A percentile compares a stretch with the other conserved stretches of the same genome.
Evolutionary conservation across 2,329 filamentous ascomycete species (phyloP).

Genomic region (Ceratocystis cacaofunesta): DNA sequence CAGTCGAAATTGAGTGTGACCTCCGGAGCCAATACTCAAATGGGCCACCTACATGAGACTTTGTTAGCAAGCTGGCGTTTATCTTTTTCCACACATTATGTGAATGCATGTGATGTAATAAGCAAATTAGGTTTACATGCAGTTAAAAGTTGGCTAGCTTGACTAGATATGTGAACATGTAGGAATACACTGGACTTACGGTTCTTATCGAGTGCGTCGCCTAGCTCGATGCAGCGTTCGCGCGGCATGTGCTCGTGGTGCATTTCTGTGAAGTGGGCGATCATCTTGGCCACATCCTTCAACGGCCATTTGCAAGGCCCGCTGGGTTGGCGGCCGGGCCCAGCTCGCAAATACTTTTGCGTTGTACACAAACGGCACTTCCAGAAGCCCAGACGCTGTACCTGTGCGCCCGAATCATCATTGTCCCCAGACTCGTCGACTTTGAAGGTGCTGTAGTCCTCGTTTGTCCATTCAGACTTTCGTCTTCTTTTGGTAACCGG

Average conservation of each 20-base stretch:
- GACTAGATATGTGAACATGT: neutral
- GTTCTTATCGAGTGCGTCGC: slow-evolving; percentile 29
- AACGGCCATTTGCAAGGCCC: slow-evolving; percentile 34
- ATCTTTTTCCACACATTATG: neutral
- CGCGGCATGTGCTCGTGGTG: slow-evolving; percentile 30
- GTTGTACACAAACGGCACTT: slow-evolving; percentile 32
- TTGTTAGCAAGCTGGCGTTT: neutral
- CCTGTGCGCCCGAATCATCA: slow-evolving; percentile 17
- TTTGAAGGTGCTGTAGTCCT: slow-evolving; percentile 10
- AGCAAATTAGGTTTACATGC: neutral
- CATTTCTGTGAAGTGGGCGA: slow-evolving; percentile 33
- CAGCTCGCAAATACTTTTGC: slow-evolving; percentile 30
- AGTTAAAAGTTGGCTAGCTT: neutral
- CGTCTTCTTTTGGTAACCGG: slow-evolving; percentile 14
- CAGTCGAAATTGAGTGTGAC: slow-evolving; percentile 27
- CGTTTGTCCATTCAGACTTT: slow-evolving; percentile 11
- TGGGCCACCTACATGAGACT: slow-evolving; percentile 25
- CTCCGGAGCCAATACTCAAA: slow-evolving; percentile 35
- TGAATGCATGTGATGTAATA: neutral
- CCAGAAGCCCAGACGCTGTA: slow-evolving; percentile 33
- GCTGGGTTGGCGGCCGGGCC: slow-evolving; percentile 28
- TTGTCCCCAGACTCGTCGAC: slow-evolving; percentile 17
- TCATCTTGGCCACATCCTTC: slow-evolving; percentile 33
- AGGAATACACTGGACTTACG: slow-evolving; percentile 22
- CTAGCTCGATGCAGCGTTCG: slow-evolving; percentile 31